Conservation (phyloP, 2,329 filamentous ascomycete genomes). For the Pestalotiopsis sp. region DNA sequence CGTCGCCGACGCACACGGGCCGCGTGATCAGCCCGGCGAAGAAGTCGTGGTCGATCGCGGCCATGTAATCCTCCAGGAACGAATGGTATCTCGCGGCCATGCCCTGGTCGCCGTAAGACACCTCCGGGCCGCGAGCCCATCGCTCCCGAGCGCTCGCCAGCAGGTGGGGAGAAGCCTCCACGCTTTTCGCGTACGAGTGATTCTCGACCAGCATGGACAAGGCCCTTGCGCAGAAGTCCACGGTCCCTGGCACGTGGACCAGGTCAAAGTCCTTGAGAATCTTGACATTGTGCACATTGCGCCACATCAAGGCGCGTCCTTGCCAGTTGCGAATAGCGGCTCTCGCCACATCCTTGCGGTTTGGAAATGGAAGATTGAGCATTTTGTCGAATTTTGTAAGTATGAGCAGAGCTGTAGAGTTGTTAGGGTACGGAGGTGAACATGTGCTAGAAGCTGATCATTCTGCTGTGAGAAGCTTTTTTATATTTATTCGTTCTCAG, state of each 20-base stretch:
- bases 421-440: too few relatives aligned
- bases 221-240: background rate
- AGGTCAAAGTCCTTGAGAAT: background rate
- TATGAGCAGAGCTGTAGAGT: too few relatives aligned
- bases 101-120: background rate
- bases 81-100: background rate
- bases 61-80: background rate
- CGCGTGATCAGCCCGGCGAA: background rate
- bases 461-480: too few relatives aligned
- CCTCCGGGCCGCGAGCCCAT: background rate
- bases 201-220: background rate
- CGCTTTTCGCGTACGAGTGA: background rate
- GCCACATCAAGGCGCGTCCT: background rate
- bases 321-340: background rate
- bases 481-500: too few relatives aligned
- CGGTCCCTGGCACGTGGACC: background rate
- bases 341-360: background rate
- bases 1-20: background rate
- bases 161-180: background rate
- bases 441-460: too few relatives aligned
- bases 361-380: background rate
- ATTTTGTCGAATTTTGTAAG: background rate
- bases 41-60: background rate
- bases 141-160: background rate
- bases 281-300: background rate